Base-by-base conservation (phyloP, 768 basidiomycete genomes). In the Xerocomellus dryophilus region DNA sequence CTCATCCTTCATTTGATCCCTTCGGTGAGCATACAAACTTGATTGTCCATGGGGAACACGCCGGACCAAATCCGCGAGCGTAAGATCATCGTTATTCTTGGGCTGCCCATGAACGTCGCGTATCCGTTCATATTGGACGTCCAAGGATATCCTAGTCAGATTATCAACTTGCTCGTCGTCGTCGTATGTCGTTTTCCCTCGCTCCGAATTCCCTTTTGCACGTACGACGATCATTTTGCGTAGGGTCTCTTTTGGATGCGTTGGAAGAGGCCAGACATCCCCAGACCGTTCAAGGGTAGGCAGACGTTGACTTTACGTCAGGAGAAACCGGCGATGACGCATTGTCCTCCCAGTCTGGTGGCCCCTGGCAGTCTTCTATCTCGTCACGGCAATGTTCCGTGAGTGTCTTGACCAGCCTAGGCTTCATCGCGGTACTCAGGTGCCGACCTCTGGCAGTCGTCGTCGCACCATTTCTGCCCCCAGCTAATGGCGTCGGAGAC, bases 51-150 rank as follows among this genome's bases (percentile, higher is more conserved):
- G 7, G 14, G 29, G 17, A 7, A 9, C 32, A 35, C 18, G 6
- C 8, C 20, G 9, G 51, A 32, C 32, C 7, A 4, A 2, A 74
- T n/a, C 12, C 32, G 21, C 27, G 12, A 12, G 9, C 73, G 60
- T 32, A 65, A 25, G 81, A 72, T 34, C 76, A 75, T 83, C 36
- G 71, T 83, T 38, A 83, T 83, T 44, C 59, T 83, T 29, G 80
- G 65, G 3, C 80, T 81, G 0, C 81, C 82, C 2, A 74, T 78
- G 7, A 53, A 65, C 2, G 74, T 82, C 7, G 82, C 75, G 0
- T 85, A 82, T 57, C 81, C 82, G 0, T 84, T 85, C 58, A 83
- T 84, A 50, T 69, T 84, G 5, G 81, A 84, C 47, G 70, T 84
- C 12, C 75, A 81, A 48, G 66, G 64, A 41, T 69, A 70, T 43